Percentiles rank a stretch among this genome's conserved stretches.
These are phyloP conservation scores for Rhodocollybia butyracea DNA, from an alignment of 768 basidiomycete species.

Conservation along the genomic window DNA sequence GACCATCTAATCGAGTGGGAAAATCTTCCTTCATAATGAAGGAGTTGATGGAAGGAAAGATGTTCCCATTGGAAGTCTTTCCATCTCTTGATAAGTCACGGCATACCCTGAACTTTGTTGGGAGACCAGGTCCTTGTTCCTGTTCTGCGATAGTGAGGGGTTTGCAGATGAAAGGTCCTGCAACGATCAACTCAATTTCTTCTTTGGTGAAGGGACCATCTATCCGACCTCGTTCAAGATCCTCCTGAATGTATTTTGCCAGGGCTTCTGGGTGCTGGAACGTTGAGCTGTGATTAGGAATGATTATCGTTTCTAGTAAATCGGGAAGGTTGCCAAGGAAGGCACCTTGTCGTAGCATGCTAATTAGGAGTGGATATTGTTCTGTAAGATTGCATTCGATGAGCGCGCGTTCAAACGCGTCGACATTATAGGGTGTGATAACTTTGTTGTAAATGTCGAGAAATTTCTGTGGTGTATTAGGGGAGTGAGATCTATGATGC, in stretches of 20 bases:
- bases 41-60: background rate
- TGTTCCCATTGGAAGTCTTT: background rate
- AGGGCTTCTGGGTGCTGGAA: constrained; percentile 5
- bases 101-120: constrained; percentile 10
- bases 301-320: constrained; percentile 14
- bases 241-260: constrained; percentile 13
- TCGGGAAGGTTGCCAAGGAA: background rate
- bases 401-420: background rate
- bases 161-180: constrained; percentile 4
- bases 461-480: background rate
- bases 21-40: constrained; percentile 6
- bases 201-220: constrained; percentile 17
- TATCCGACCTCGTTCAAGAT: constrained; percentile 13
- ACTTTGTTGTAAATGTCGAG: background rate
- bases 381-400: background rate
- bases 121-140: constrained; percentile 3
- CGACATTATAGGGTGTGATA: background rate
- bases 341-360: background rate
- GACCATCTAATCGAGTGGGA: constrained; percentile 2
- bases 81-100: constrained; percentile 9
- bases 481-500: background rate
- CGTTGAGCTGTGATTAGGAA: constrained; percentile 20
- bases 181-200: constrained; percentile 17
- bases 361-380: background rate
- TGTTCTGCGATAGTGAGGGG: constrained; percentile 7